phyloP scores from a whole-genome alignment of 352 stramenopile genomes.

The Phytopythium chamaehyphon region DNA sequence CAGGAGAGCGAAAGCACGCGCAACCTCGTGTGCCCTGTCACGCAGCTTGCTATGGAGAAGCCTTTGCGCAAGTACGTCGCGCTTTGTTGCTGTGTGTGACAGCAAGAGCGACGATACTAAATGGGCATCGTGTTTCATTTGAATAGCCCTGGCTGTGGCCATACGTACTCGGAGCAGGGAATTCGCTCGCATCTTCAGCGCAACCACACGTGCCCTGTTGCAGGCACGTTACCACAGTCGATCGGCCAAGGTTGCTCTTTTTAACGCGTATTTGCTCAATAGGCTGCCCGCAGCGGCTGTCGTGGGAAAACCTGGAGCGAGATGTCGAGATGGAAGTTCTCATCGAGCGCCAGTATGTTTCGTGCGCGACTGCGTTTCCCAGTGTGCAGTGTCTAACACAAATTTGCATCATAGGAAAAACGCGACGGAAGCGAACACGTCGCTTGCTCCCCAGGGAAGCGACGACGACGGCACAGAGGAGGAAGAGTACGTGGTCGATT shows the following conservation, averaged over 20 bases:
- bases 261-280: conserved; percentile 1
- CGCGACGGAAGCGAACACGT: conserved; percentile 18
- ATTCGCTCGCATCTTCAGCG: conserved; percentile 68
- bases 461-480: conserved; percentile 54
- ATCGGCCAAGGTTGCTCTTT: not conserved
- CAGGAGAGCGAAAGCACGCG: conserved; percentile 74
- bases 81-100: too few species aligned
- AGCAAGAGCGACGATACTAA: too few species aligned
- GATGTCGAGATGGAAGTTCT: conserved; percentile 88
- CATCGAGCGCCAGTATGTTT: conserved; percentile 45
- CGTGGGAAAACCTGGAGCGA: conserved; percentile 58
- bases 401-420: conserved; percentile 25
- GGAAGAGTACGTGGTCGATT: conserved; percentile 75
- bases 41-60: conserved; percentile 76
- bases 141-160: conserved; percentile 58
- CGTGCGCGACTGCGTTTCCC: not conserved
- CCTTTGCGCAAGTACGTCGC: conserved; percentile 73
- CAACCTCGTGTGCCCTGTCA: conserved; percentile 77
- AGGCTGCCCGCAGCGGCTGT: conserved; percentile 71
- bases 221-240: conserved; percentile 24
- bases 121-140: too few species aligned
- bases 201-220: conserved; percentile 75
- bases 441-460: conserved; percentile 16
- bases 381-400: not conserved
- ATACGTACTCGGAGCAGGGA: conserved; percentile 80